These are phyloP conservation scores for Fraxinus paxiana DNA, from an alignment of 305 asterid genomes.

Conservation along the genomic window DNA sequence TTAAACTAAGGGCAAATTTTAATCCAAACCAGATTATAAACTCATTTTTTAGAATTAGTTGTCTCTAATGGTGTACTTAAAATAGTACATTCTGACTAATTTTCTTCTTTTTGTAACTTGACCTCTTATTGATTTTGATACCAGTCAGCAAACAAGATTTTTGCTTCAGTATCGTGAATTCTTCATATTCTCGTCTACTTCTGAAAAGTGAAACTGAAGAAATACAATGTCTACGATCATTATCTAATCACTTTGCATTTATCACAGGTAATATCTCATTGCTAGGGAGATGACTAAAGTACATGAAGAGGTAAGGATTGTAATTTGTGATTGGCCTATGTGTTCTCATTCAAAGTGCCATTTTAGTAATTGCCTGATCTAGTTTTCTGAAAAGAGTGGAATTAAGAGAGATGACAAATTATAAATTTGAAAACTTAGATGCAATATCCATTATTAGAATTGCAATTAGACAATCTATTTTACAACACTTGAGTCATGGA, in stretches of 20 bases:
- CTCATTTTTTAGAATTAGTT: neutral
- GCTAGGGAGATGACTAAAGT: slow-evolving; percentile 92
- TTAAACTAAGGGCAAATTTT: neutral
- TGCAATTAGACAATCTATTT: neutral
- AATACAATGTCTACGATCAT: neutral
- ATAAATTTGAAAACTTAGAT: neutral
- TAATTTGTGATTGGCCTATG: slow-evolving; percentile 12
- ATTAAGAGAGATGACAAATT: neutral
- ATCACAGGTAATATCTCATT: slow-evolving; percentile 73
- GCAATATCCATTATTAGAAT: neutral
- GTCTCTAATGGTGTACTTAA: neutral
- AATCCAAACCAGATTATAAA: neutral
- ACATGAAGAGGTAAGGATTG: slow-evolving; percentile 67
- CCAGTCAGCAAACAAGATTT: neutral
- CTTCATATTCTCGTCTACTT: neutral
- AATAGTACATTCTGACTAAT: neutral
- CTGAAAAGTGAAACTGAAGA: slow-evolving; percentile 4
- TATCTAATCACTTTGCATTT: slow-evolving; percentile 18
- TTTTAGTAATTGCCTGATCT: slow-evolving; percentile 1
- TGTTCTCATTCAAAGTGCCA: neutral
- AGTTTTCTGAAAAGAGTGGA: slow-evolving; percentile 6
- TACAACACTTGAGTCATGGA: slow-evolving; percentile 6
- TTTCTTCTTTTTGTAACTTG: neutral
- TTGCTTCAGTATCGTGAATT: slow-evolving; percentile 1
- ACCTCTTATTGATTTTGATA: neutral